Evolutionary conservation across 805 yeast species (phyloP), one percentile per base, ranked within the genome.

Genomic region (Monosporozyma aquatica): DNA sequence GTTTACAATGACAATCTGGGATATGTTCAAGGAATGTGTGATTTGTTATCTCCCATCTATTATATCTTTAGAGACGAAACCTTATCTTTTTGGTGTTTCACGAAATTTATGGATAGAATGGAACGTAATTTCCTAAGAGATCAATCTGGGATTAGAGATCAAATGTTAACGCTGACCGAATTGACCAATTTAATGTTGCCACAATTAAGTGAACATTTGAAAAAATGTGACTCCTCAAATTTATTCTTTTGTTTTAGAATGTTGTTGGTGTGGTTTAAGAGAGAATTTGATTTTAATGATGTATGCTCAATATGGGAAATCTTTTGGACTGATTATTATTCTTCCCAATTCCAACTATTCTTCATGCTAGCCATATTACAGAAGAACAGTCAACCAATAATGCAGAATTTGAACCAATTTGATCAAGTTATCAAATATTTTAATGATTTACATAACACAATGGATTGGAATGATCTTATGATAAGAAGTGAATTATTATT

Each of bases 21-120:
- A 1, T 92, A 92, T 56, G 95, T 92, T 15, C 99, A 92, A 65
- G 99, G 99, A 2, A 92, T 92, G 99, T 78, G 92, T 8, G 99
- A 92, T 61, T 67, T 92, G 40, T 66, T 92, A 28, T 82, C 96
- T 0, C 97, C 97, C 0, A 63, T 92, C 3, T 92, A 87, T 59
- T 76, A 72, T 41, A 64, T 69, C 8, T 48, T 70, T 7, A 72
- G 73, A 50, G 95, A 89, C 58, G 95, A 89, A 51, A 67, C 80
- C 0, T 54, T 87, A 20, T 70, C 95, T 5, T 92, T 92, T 60
- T 87, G 96, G 94, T 80, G 87, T 7, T 90, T 92, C 66, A 71
- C 76, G 3, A 76, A 78, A 30, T 85, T 86, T 51, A 90, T 92
- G 97, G 87, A 85, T 40, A 69, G 92, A 43, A 87, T 90, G 97